Evolutionary conservation across 768 basidiomycete genomes (phyloP), one percentile per base, ranked within the genome.

Genomic region (Russula emetica): DNA sequence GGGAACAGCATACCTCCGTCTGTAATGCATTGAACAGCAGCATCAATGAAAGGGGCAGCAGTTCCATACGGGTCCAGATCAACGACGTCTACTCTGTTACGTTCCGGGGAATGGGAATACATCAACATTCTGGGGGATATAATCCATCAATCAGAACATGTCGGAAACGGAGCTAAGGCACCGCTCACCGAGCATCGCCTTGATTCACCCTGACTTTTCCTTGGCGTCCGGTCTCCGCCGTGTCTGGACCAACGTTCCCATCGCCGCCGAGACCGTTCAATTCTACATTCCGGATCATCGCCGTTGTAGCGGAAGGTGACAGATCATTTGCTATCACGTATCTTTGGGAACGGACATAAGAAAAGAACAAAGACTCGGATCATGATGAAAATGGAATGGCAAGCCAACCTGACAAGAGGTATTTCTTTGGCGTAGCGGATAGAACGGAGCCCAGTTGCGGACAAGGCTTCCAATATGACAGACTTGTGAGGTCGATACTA

Each of bases 341-440:
- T 74, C 96, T 98, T 66, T 3, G 55, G 16, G 22, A 24, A 34
- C 26, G 4, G 9, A n/a, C 6, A 32, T 52, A 30, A 50, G 44
- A n/a, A 32, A 30, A 50, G 44, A n/a, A 32, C 32, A 50, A 38
- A 30, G 30, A 10, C 32, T 10, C 26, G 34, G 28, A 6, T 36
- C 10, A 56, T 16, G 51, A 38, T 47, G 20, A 40, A n/a, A 47
- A 36, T 36, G 26, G 24, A 47, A 36, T 36, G 26, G 30, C 24
- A 14, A 26, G 55, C 85, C 72, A 55, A 97, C 96, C 86, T 91
- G 62, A 93, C 83, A 49, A 88, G 81, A 1, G 95, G 94, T 10
- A 99, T 94, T 76, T 99, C 97, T 70, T 97, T 94, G 0, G 95
- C 96, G 73, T 98, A 99, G 40, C 97, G 90, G 59, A 99, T 97